phyloP scores from a whole-genome alignment of 2,329 filamentous ascomycete genomes.

The Colletotrichum limetticola region DNA sequence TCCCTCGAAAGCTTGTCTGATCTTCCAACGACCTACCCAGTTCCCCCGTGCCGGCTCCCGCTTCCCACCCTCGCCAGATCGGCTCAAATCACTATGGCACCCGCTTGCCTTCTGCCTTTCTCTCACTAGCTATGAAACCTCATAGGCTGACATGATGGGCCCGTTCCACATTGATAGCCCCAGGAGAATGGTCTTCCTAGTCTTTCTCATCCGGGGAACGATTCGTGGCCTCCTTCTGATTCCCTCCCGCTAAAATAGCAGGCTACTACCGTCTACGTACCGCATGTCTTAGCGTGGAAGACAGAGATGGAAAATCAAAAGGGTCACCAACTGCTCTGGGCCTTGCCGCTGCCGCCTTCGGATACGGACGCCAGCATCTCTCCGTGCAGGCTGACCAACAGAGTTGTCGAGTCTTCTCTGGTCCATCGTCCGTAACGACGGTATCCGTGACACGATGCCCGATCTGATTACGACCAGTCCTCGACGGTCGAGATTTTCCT shows the following conservation, averaged over 20 bases:
- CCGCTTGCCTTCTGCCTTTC: no score
- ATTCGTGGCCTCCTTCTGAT: not conserved
- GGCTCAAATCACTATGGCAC: not conserved
- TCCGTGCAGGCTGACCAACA: not conserved
- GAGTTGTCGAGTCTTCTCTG: not conserved
- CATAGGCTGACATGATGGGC: not conserved
- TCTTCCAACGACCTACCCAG: constrained; percentile 17
- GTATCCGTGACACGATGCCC: not conserved
- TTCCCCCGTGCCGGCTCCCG: constrained; percentile 12
- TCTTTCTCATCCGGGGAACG: not conserved
- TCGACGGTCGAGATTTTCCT: not conserved
- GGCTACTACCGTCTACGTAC: not conserved
- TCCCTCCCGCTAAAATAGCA: not conserved
- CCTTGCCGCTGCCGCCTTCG: constrained; percentile 2
- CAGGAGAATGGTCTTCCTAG: not conserved
- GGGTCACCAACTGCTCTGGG: not conserved
- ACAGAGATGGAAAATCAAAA: not conserved
- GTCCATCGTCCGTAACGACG: not conserved
- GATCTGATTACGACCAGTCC: not conserved
- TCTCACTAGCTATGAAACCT: no score
- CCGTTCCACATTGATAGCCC: not conserved
- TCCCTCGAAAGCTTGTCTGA: constrained; percentile 30
- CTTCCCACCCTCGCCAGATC: constrained; percentile 1
- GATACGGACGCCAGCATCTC: constrained; percentile 1
- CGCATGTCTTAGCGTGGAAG: not conserved